These are phyloP conservation scores for Blakeslea trispora DNA, from an alignment of 371 early-diverging fungal species.

Conservation along the genomic window DNA sequence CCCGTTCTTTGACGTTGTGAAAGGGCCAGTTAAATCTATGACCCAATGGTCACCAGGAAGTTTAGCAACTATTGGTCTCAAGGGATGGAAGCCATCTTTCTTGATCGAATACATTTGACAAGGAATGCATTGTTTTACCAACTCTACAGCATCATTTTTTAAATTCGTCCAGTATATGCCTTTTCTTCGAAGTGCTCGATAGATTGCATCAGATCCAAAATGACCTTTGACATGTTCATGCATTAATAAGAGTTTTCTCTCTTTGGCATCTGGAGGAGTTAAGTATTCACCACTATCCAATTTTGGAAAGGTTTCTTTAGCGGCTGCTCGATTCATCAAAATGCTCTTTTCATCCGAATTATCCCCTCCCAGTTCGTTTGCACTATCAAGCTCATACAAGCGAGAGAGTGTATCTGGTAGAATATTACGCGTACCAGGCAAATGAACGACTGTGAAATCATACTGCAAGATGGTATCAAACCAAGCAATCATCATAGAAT, in stretches of 20 bases:
- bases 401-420: slow-evolving; percentile 15
- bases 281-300: background rate
- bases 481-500: slow-evolving; percentile 18
- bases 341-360: background rate
- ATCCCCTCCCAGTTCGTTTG: slow-evolving; percentile 8
- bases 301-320: background rate
- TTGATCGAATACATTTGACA: slow-evolving; percentile 12
- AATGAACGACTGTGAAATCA: slow-evolving; percentile 11
- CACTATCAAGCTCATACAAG: slow-evolving; percentile 2
- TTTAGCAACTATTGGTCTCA: slow-evolving; percentile 18
- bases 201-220: slow-evolving; percentile 14
- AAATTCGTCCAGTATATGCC: slow-evolving; percentile 22
- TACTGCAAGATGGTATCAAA: slow-evolving; percentile 21
- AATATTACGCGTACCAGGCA: slow-evolving; percentile 18
- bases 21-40: slow-evolving; percentile 31
- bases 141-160: slow-evolving; percentile 17
- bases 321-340: background rate
- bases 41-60: slow-evolving; percentile 30
- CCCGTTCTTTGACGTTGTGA: slow-evolving; percentile 10
- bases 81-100: slow-evolving; percentile 20
- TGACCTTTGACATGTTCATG: background rate
- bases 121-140: slow-evolving; percentile 10
- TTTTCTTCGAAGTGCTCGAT: background rate
- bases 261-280: background rate
- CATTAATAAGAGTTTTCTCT: background rate